Base-by-base conservation (phyloP, 2,329 filamentous ascomycete genomes). In the Tympanopsis confertula region DNA sequence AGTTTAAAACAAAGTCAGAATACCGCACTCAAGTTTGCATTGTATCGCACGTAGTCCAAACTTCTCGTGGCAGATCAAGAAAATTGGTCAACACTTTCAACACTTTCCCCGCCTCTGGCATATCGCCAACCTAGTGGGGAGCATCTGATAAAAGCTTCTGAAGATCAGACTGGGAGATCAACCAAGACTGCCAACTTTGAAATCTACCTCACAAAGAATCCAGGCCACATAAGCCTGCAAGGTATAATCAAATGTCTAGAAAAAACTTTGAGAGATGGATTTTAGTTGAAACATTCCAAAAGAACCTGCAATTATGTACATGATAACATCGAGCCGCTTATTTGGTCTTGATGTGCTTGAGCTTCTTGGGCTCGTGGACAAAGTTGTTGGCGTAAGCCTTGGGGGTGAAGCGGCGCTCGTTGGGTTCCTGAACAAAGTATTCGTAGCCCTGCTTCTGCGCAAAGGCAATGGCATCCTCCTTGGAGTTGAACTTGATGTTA, bases 321-420 rank as follows among this genome's bases (percentile, higher is more conserved):
- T 33, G 15, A 18, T 17, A 33, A 10, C 10, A 7, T 33, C 7
- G 15, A 47, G 45, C 45, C 39, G 37, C 58, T 63, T 78, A 89
- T 65, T 89, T 89, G 47, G 84, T 84, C 52, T 81, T 74, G 58
- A 88, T 76, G 53, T 82, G 75, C 73, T 95, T 96, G 58, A 96
- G 68, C 74, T 89, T 91, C 62, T 76, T 81, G 12, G 83, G 67
- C 44, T 78, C 78, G 67, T 93, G 88, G 45, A 88, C 56, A 62
- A 96, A 98, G 68, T 96, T 94, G 63, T 94, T 93, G 43, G 91
- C 89, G 59, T 98, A 98, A 10, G 86, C 83, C 76, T 98, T 98
- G 43, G 87, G 85, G 13, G 78, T 67, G 51, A 95, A 81, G 54
- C 81, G 83, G 55, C 91, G 78, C 62, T 78, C 76, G 54, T 95